phyloP scores from a whole-genome alignment of 169 alveolate species.

The Plasmodium vivax region DNA sequence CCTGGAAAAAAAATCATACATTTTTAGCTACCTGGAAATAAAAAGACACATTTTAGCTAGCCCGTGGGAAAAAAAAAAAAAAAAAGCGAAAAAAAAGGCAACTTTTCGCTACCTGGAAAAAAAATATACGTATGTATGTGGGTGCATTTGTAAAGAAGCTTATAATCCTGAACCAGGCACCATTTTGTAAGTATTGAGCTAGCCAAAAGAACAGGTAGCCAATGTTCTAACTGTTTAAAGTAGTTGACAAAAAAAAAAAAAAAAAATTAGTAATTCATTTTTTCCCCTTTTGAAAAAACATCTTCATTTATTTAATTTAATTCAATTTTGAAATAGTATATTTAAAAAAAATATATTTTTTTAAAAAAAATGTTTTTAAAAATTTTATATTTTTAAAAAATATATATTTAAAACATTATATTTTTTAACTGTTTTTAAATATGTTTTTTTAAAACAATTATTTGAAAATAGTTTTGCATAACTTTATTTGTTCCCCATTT shows the following conservation, averaged over 20 bases:
- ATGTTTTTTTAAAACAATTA: background rate
- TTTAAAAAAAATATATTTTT: background rate
- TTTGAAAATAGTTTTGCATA: background rate
- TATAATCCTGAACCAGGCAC: background rate
- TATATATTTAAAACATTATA: background rate
- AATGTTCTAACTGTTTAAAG: background rate
- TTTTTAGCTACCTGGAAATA: background rate
- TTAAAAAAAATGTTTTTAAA: background rate
- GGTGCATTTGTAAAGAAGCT: background rate
- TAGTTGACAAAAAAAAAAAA: background rate
- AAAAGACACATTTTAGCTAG: background rate
- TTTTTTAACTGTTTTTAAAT: background rate
- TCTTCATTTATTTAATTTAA: background rate
- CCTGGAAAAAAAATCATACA: background rate
- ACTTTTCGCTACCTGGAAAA: constrained; percentile 2
- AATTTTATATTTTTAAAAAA: too few relatives aligned
- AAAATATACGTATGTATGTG: background rate
- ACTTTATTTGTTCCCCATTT: background rate
- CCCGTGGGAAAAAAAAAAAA: background rate
- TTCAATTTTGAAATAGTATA: background rate
- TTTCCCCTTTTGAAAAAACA: background rate
- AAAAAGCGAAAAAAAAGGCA: background rate
- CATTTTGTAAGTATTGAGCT: background rate
- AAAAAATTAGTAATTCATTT: background rate
- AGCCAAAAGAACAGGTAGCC: background rate